A percentile compares a stretch with the other conserved stretches of the same genome.
Conservation (phyloP, 768 basidiomycete species). For the Termitomyces heimii region DNA sequence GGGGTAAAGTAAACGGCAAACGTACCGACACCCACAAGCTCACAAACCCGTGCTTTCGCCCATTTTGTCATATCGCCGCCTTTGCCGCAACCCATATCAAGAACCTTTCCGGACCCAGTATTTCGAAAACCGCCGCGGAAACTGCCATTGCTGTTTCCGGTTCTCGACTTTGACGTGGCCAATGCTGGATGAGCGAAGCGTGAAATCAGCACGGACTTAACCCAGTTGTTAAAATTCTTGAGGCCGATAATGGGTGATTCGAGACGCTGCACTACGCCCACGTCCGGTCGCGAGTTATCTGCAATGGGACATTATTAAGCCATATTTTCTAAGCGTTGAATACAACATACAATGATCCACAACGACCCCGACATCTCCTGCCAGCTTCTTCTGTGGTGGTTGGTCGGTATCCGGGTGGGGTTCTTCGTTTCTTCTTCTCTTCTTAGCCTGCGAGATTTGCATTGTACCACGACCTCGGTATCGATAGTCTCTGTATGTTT, state of each 20-base stretch:
- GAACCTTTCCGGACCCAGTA: conserved; percentile 59
- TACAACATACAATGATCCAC: conserved; percentile 69
- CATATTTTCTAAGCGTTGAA: neutral
- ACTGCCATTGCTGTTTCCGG: conserved; percentile 16
- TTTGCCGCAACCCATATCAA: conserved; percentile 99
- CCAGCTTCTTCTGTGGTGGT: conserved; percentile 44
- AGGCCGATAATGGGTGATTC: conserved; percentile 95
- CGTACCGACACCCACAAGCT: conserved; percentile 78
- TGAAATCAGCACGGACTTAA: conserved; percentile 94
- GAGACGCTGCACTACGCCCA: conserved; percentile 76
- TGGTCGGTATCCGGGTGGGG: conserved; percentile 30
- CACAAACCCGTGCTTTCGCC: conserved; percentile 77
- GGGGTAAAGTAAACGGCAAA: conserved; percentile 5
- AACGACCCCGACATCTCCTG: conserved; percentile 69
- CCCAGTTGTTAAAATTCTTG: conserved; percentile 99
- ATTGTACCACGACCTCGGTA: conserved; percentile 52
- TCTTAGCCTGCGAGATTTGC: conserved; percentile 29
- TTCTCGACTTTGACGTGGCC: conserved; percentile 24
- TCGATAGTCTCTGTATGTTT: conserved; percentile 49
- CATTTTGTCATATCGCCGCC: conserved; percentile 97
- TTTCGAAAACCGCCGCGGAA: conserved; percentile 21
- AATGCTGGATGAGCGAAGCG: conserved; percentile 79
- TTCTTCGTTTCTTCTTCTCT: conserved; percentile 23
- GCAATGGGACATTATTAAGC: neutral
- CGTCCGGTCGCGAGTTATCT: conserved; percentile 95